These are phyloP conservation scores for Zymoseptoria brevis DNA, from an alignment of 2,329 filamentous ascomycete genomes.

Conservation along the genomic window DNA sequence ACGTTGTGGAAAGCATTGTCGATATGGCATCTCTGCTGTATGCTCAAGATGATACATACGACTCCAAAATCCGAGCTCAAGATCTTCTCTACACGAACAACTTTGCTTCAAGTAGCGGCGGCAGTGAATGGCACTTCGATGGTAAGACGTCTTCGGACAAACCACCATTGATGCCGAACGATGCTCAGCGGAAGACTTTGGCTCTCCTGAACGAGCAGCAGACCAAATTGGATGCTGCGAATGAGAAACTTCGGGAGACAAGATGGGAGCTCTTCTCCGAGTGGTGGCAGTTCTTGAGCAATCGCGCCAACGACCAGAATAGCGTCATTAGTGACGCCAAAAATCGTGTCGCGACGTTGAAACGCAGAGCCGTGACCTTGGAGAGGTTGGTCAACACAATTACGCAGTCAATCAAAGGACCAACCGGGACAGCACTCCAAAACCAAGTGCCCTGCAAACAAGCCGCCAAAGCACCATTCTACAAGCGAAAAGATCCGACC, in stretches of 20 bases:
- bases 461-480: not conserved
- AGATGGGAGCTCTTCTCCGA: not conserved
- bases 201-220: not conserved
- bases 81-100: not conserved
- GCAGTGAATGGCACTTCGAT: not conserved
- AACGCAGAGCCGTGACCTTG: not conserved
- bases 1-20: no score
- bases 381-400: not conserved
- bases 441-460: not conserved
- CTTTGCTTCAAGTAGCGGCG: not conserved
- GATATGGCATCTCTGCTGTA: not conserved
- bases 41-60: not conserved
- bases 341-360: not conserved
- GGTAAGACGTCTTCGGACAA: no score
- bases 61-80: not conserved
- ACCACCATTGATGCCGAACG: not conserved
- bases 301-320: not conserved
- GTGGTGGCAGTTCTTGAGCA: not conserved
- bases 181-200: not conserved
- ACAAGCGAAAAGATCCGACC: not conserved
- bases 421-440: no score
- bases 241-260: not conserved
- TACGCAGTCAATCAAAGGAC: no score
- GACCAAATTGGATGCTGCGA: not conserved
- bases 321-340: no score